Conservation (phyloP, 352 stramenopile species). For the Thraustochytrium striatum region DNA sequence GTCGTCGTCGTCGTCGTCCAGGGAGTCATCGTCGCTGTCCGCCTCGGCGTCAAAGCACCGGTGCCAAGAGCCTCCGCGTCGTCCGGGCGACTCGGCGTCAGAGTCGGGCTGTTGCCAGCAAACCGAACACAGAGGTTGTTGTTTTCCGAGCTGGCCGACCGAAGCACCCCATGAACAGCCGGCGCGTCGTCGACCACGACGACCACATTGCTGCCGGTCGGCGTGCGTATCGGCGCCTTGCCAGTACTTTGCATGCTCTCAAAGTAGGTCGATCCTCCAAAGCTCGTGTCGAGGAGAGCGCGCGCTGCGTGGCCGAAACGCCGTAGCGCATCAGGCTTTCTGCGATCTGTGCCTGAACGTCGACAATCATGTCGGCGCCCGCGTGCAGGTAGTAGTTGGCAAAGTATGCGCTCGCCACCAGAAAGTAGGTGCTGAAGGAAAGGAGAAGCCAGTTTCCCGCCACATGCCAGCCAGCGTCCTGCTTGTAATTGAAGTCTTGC, state of each 20-base stretch:
- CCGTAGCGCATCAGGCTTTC: slow-evolving; percentile 14
- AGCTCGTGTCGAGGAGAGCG: no score
- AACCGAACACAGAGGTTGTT: background rate
- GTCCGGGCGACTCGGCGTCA: no score
- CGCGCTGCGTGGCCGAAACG: no score
- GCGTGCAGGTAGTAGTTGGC: slow-evolving; percentile 37
- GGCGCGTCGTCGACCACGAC: background rate
- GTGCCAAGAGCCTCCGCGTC: background rate
- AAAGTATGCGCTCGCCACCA: slow-evolving; percentile 10
- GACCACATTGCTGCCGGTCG: background rate
- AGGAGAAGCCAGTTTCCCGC: slow-evolving; percentile 19
- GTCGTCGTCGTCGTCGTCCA: background rate
- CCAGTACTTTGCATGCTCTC: background rate
- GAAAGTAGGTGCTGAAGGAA: background rate
- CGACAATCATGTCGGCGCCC: slow-evolving; percentile 6
- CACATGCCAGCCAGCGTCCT: background rate
- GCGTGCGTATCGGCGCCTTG: background rate
- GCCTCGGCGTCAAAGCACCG: no score
- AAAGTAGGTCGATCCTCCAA: no score
- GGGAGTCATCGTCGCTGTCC: background rate
- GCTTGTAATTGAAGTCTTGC: no score
- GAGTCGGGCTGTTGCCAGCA: background rate
- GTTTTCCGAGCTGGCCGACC: background rate
- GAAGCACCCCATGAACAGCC: background rate
- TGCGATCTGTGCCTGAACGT: background rate